Base-by-base conservation (phyloP, 495 filamentous ascomycete species). In the Chaetomium tenue region DNA sequence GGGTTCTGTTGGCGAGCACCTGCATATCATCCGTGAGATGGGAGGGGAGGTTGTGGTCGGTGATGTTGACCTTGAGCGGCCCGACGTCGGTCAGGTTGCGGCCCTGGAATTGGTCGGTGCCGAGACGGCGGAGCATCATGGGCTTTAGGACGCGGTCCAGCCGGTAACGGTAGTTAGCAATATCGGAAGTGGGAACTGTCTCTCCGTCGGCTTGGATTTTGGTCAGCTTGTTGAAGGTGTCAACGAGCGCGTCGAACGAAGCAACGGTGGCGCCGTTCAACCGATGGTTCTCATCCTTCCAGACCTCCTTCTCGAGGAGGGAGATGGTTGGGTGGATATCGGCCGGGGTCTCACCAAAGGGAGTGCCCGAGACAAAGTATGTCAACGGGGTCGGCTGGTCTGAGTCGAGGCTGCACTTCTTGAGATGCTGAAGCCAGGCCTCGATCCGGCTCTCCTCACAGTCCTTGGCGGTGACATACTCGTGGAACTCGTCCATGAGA, bases 401-500 rank as follows among this genome's bases (percentile, higher is more conserved):
- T 15, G 48, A 47, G 23, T 50, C 58, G 18, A 50, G 44, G 25
- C 46, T 55, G 30, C 51, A 53, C 37, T 26, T 48, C 61, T 68
- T 68, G 20, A 71, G 50, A 13, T 62, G 46, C 54, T 68, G 52
- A n/a, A 73, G 65, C 69, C 71, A 73, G 13, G 39, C 33, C n/a
- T 64, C 20, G 0, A 39, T 51, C 5, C n/a, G 33, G 54, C n/a
- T 63, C 11, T 56, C 56, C 15, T 55, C 39, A 2, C 20, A 15
- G 2, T 62, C 46, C n/a, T 51, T 28, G n/a, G 15, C 11, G 13
- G 22, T 20, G 16, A 59, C 60, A 50, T 71, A 70, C 63, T 73
- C 66, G 66, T 73, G 69, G 60, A 70, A 73, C 64, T 73, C 71
- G 59, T 73, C 71, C 42, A 71, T 57, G 57, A 73, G 40, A 13